Percentiles rank a stretch among this genome's conserved stretches.
These are phyloP conservation scores for Cladosporium sphaerospermum DNA, from an alignment of 2,329 filamentous ascomycete genomes.

Conservation along the genomic window DNA sequence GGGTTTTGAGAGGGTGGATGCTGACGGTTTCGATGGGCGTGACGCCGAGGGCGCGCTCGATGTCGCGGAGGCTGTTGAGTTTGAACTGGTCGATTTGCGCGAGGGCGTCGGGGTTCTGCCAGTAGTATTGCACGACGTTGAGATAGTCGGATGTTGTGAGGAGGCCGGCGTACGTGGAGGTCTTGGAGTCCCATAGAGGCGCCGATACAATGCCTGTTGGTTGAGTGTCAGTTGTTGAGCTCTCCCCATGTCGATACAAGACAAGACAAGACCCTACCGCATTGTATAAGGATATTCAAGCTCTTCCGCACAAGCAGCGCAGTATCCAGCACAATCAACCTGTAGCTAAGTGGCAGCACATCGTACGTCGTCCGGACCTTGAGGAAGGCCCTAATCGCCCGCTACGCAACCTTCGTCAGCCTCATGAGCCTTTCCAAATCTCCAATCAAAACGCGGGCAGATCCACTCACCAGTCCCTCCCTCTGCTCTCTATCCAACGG, in stretches of 20 bases:
- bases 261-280: conserved; percentile 55
- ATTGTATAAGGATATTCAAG: conserved; percentile 88
- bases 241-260: neutral
- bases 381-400: conserved; percentile 89
- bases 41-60: conserved; percentile 89
- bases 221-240: conserved; percentile 9
- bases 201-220: conserved; percentile 85
- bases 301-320: conserved; percentile 95
- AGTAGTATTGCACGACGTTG: conserved; percentile 98
- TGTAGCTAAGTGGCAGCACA: conserved; percentile 90
- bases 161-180: conserved; percentile 86
- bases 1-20: conserved; percentile 81
- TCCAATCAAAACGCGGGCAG: conserved; percentile 6
- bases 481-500: conserved; percentile 69
- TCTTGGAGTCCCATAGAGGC: conserved; percentile 91
- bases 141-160: conserved; percentile 96
- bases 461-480: conserved; percentile 63
- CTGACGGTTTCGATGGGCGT: conserved; percentile 89
- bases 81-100: conserved; percentile 89
- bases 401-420: conserved; percentile 45
- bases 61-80: conserved; percentile 85
- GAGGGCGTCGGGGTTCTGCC: conserved; percentile 87
- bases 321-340: conserved; percentile 92
- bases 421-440: no score
- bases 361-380: conserved; percentile 96